Base-by-base conservation (phyloP, 352 stramenopile genomes). In the Phytophthora capsici region DNA sequence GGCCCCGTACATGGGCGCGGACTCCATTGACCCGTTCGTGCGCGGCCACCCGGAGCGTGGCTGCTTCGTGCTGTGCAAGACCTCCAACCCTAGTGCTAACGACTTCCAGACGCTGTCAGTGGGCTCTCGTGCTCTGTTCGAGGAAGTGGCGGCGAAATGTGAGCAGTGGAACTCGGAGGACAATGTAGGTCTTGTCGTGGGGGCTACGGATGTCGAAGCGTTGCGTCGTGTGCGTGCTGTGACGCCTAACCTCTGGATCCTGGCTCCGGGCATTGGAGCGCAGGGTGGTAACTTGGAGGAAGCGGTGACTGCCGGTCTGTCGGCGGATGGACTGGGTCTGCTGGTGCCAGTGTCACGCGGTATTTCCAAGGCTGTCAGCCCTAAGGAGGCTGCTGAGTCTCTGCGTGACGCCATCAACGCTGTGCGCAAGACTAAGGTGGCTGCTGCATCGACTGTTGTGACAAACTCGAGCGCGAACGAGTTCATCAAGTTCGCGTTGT, bases 41-140 rank as follows among this genome's bases (percentile, higher is more conserved):
- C 94, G 94, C 58, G 75, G 78, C 20, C 74, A 78, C 26, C 96
- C 89, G 1, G 93, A 85, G 67, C 86, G 86, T 45, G 90, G 90
- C 57, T 98, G 93, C 52, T 99, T 99, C 71, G 82, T 99, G 40
- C 84, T 99, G 10, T 99, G 98, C 82, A 99, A 99, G 90, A 99
- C 97, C 22, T 99, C 96, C 7, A 99, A 99, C 81, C 90, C 94
- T 25, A 98, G 89, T 49, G 97, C 95, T 9, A 96, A 98, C 62
- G 97, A 99, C 65, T 90, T 99, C 46, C 91, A 99, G 69, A 97
- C 93, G 50, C 77, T 95, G 23, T 51, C 71, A 4, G 71, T 93
- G 17, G 70, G 62, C 40, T 68, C 74, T 3, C 73, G 71, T 22
- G 48, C 82, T 67, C 70, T 95, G 6, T 98, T 91, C 59, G 93